A percentile compares a stretch with the other conserved stretches of the same genome.
Evolutionary conservation across 2,329 filamentous ascomycete genomes (phyloP).

Genomic region (Achaetomium macrosporum): DNA sequence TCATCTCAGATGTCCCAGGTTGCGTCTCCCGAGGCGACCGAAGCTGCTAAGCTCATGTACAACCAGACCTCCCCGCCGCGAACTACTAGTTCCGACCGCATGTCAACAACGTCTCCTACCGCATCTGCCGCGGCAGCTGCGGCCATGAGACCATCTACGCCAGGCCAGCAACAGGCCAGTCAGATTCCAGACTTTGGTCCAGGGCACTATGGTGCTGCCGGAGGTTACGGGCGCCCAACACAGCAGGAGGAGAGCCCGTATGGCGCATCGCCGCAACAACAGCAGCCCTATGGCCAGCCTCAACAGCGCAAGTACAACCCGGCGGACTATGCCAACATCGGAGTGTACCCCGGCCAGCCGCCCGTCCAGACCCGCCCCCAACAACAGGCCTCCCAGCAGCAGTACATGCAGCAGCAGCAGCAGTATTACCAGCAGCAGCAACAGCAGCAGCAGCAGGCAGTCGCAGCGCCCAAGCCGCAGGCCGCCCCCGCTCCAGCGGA

Average conservation of each 20-base stretch:
- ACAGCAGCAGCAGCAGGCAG: conserved; percentile 27
- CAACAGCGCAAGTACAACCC: conserved; percentile 69
- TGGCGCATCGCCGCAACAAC: conserved; percentile 29
- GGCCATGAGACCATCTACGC: conserved; percentile 48
- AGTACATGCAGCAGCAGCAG: conserved; percentile 33
- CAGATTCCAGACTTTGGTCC: conserved; percentile 32
- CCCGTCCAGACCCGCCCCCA: conserved; percentile 35
- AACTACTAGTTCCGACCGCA: conserved; percentile 47
- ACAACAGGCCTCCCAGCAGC: conserved; percentile 34
- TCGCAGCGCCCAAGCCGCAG: conserved; percentile 35
- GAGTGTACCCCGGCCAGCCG: conserved; percentile 41
- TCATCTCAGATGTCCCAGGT: conserved; percentile 29
- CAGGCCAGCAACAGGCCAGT: conserved; percentile 28
- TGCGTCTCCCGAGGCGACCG: conserved; percentile 49
- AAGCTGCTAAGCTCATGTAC: conserved; percentile 61
- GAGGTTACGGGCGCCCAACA: conserved; percentile 27
- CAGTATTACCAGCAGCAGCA: conserved; percentile 32
- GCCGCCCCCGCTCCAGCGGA: conserved; percentile 34
- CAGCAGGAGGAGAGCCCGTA: conserved; percentile 33
- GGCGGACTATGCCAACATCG: conserved; percentile 64
- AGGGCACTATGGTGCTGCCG: conserved; percentile 29
- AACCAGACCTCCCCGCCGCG: conserved; percentile 48
- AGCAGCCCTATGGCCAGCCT: conserved; percentile 36
- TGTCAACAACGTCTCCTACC: conserved; percentile 44
- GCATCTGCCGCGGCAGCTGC: conserved; percentile 52